Evolutionary conservation across 2,329 filamentous ascomycete species (phyloP).

Genomic region (Xylariaceae sp.): DNA sequence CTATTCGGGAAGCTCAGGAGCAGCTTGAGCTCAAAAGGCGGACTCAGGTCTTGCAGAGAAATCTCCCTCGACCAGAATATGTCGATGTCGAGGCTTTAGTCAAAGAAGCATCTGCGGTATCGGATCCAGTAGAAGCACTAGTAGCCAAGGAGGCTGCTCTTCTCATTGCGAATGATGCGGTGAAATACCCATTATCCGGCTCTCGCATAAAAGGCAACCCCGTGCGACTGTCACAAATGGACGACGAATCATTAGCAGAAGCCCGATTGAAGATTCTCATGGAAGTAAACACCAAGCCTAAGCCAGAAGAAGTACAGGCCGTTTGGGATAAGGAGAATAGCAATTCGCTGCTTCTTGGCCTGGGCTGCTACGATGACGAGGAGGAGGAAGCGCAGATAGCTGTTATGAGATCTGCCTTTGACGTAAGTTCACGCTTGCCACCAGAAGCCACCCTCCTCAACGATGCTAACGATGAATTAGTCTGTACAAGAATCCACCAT

Average conservation of each 20-base stretch:
- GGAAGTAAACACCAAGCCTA: constrained; percentile 54
- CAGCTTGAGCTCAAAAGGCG: constrained; percentile 77
- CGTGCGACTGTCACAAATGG: constrained; percentile 58
- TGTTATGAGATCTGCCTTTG: constrained; percentile 67
- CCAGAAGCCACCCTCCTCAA: too few relatives aligned
- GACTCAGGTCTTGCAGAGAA: constrained; percentile 86
- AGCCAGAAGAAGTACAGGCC: constrained; percentile 46
- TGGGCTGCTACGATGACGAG: constrained; percentile 76
- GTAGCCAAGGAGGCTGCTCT: constrained; percentile 75
- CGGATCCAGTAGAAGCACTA: constrained; percentile 61
- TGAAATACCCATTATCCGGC: constrained; percentile 67
- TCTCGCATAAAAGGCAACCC: constrained; percentile 59
- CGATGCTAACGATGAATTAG: constrained; percentile 32
- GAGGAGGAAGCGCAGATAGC: constrained; percentile 64
- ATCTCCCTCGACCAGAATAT: constrained; percentile 69
- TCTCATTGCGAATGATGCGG: constrained; percentile 78
- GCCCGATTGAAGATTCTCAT: constrained; percentile 74
- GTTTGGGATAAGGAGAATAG: constrained; percentile 50
- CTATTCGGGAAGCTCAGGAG: constrained; percentile 66
- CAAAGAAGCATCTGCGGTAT: constrained; percentile 54
- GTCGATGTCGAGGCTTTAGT: constrained; percentile 69
- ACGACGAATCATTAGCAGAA: constrained; percentile 67
- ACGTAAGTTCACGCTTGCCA: constrained; percentile 46
- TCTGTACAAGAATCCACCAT: constrained; percentile 70
- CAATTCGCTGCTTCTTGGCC: constrained; percentile 65